phyloP scores from a whole-genome alignment of 2,329 filamentous ascomycete species.

The Alternaria viburni region DNA sequence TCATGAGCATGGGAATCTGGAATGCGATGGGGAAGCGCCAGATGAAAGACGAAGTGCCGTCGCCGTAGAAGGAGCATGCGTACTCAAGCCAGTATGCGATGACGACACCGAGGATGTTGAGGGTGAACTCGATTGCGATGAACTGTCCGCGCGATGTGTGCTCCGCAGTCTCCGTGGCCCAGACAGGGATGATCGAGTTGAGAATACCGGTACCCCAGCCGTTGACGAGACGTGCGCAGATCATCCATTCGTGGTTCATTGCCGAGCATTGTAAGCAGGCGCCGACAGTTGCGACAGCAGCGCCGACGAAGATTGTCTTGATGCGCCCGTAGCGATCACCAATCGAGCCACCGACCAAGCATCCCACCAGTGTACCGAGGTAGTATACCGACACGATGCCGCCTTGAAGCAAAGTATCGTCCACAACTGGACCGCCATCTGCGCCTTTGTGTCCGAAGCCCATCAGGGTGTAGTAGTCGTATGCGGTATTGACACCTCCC shows the following conservation, averaged over 20 bases:
- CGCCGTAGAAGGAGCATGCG: constrained; percentile 66
- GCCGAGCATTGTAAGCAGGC: constrained; percentile 70
- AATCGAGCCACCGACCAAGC: constrained; percentile 31
- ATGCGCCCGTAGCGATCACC: constrained; percentile 36
- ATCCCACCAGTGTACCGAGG: constrained; percentile 36
- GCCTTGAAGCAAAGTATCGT: constrained; percentile 37
- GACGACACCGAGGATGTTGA: constrained; percentile 75
- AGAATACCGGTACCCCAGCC: constrained; percentile 73
- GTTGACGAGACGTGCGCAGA: constrained; percentile 63
- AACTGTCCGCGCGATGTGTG: constrained; percentile 72
- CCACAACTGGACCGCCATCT: constrained; percentile 30
- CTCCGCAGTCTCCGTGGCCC: constrained; percentile 72
- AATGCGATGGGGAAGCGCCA: constrained; percentile 75
- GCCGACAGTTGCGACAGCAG: constrained; percentile 50
- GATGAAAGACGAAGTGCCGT: constrained; percentile 63
- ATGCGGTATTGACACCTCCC: constrained; percentile 42
- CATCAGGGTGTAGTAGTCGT: constrained; percentile 41
- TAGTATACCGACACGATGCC: constrained; percentile 45
- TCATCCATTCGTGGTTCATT: constrained; percentile 67
- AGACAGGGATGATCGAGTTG: constrained; percentile 74
- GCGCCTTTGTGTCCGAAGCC: constrained; percentile 37
- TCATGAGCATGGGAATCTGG: constrained; percentile 69
- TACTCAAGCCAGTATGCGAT: constrained; percentile 62
- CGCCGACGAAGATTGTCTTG: constrained; percentile 37
- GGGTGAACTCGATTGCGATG: constrained; percentile 73